phyloP scores from a whole-genome alignment of 768 basidiomycete species.

The Phylloporus scabripes region DNA sequence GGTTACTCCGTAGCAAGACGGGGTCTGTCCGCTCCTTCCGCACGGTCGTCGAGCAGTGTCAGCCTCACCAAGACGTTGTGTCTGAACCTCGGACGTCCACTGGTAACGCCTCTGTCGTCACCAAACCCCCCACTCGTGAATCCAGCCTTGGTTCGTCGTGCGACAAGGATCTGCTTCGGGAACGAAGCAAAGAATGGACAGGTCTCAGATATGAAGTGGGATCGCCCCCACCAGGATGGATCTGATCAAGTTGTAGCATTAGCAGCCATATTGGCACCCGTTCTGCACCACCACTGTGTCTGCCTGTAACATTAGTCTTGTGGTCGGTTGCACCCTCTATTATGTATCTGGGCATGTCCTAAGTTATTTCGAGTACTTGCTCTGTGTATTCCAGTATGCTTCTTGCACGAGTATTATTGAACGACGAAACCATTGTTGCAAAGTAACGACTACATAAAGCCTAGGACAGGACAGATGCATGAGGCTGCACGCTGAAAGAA shows the following conservation, averaged over 20 bases:
- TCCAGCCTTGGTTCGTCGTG: constrained; percentile 8
- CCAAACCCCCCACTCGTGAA: background rate
- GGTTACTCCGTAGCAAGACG: constrained; percentile 36
- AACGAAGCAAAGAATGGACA: constrained; percentile 10
- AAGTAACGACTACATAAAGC: constrained; percentile 21
- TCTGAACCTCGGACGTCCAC: constrained; percentile 6
- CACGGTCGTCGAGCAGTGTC: constrained; percentile 52
- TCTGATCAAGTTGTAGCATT: constrained; percentile 32
- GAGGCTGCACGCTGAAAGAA: constrained; percentile 11
- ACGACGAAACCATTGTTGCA: constrained; percentile 9
- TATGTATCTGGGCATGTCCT: background rate
- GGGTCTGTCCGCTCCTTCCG: constrained; percentile 57
- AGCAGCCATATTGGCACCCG: background rate
- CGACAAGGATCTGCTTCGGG: constrained; percentile 13
- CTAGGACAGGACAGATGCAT: constrained; percentile 17
- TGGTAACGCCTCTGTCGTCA: background rate
- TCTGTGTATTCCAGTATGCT: background rate
- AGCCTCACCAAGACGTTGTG: constrained; percentile 21
- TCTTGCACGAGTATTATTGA: background rate
- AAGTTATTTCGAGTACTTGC: background rate
- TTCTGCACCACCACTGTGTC: background rate
- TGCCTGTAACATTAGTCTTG: background rate
- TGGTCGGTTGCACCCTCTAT: background rate
- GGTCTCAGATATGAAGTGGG: constrained; percentile 2
- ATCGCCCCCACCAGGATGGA: constrained; percentile 44